These are phyloP conservation scores for Clitopilus passeckerianus DNA, from an alignment of 768 basidiomycete genomes.

Conservation along the genomic window DNA sequence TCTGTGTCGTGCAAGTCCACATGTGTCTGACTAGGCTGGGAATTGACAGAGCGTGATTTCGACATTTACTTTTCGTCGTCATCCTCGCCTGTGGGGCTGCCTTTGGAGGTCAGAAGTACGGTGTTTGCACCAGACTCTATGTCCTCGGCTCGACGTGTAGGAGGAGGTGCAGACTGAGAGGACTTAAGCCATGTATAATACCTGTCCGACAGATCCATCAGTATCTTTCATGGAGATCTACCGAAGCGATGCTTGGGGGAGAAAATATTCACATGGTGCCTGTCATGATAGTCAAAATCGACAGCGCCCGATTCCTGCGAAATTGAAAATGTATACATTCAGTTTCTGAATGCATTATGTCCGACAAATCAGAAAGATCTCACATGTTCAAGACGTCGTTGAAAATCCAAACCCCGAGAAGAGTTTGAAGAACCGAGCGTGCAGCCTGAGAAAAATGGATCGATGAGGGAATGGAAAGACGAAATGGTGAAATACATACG, in stretches of 20 bases:
- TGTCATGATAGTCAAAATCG: constrained; percentile 61
- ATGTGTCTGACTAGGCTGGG: too few species aligned
- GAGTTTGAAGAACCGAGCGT: constrained; percentile 78
- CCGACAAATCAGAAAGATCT: constrained; percentile 19
- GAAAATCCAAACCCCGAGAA: constrained; percentile 76
- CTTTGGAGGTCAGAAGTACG: constrained; percentile 1
- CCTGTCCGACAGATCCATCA: constrained; percentile 24
- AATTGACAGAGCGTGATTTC: too few species aligned
- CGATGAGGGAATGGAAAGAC: constrained; percentile 6
- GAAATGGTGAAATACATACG: constrained; percentile 33
- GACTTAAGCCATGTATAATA: constrained; percentile 54
- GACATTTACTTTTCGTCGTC: not conserved
- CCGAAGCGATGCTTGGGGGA: not conserved
- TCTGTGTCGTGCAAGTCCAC: too few species aligned
- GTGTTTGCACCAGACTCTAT: constrained; percentile 1
- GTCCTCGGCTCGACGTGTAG: constrained; percentile 8
- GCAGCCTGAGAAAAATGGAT: constrained; percentile 49
- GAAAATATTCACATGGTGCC: constrained; percentile 57
- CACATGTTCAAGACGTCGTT: constrained; percentile 69
- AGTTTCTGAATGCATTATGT: not conserved
- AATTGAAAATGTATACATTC: constrained; percentile 6
- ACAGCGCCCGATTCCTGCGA: constrained; percentile 52
- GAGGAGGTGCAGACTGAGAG: constrained; percentile 8
- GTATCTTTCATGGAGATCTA: not conserved
- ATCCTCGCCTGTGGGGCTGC: constrained; percentile 2